phyloP scores from a whole-genome alignment of 148 eudicot species.

The Rhododendron griersonianum region DNA sequence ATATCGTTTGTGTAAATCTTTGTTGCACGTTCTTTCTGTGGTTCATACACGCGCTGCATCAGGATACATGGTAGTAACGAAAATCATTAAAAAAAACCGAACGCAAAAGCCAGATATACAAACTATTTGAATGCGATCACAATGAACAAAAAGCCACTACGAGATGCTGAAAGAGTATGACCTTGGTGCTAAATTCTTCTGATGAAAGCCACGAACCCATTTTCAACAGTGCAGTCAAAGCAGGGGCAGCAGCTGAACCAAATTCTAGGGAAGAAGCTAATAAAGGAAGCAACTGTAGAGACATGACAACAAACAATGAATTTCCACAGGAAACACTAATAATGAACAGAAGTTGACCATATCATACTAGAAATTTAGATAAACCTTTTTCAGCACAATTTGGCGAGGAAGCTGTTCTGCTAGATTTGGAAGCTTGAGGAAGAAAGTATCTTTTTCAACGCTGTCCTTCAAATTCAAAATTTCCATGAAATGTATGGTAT shows the following conservation, averaged over 20 bases:
- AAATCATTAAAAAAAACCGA: neutral
- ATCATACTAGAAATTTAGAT: neutral
- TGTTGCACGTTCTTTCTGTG: too few relatives aligned
- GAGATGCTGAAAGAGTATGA: slow-evolving; percentile 16
- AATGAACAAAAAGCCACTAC: neutral
- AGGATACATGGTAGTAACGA: neutral
- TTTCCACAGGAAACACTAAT: neutral
- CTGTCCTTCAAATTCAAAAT: slow-evolving; percentile 95
- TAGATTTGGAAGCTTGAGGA: slow-evolving; percentile 89
- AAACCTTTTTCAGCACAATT: slow-evolving; percentile 90
- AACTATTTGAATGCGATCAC: neutral
- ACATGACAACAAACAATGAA: slow-evolving; percentile 5
- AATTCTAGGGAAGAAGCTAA: slow-evolving; percentile 89
- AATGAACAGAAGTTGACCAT: neutral
- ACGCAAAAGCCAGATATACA: neutral
- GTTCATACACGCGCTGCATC: too few relatives aligned
- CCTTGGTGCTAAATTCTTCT: slow-evolving; percentile 78
- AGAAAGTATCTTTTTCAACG: slow-evolving; percentile 93
- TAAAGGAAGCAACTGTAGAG: slow-evolving; percentile 71
- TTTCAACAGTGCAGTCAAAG: slow-evolving; percentile 84
- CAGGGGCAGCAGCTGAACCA: slow-evolving; percentile 99
- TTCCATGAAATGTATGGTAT: slow-evolving; percentile 98
- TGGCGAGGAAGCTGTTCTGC: slow-evolving; percentile 94
- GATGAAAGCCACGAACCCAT: slow-evolving; percentile 90
- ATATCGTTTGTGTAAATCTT: too few relatives aligned